Percentiles rank a stretch among this genome's conserved stretches.
phyloP scores from a whole-genome alignment of 1,284 basidiomycete species.

The Cryptococcus amylolentus region DNA sequence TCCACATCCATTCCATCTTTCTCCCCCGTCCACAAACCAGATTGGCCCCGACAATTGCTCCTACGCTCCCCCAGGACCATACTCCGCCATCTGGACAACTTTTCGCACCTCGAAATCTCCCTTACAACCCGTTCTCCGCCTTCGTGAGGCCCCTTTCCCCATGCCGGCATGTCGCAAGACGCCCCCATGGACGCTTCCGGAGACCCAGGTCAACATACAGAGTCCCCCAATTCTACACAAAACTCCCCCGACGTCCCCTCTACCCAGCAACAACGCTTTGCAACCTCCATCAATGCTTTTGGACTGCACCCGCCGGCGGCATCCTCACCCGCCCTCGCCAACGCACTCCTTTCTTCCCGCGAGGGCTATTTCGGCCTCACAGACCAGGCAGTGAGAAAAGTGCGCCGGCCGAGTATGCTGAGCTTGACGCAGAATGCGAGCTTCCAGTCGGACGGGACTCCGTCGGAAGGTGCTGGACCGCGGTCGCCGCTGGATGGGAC shows the following conservation, averaged over 20 bases:
- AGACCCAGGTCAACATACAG: too few species aligned
- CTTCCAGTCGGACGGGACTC: constrained; percentile 10
- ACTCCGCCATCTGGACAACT: too few species aligned
- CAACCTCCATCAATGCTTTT: constrained; percentile 39
- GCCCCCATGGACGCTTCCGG: background rate
- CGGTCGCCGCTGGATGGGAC: background rate
- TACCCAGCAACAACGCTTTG: constrained; percentile 19
- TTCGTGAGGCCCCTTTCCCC: too few species aligned
- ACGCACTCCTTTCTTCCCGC: background rate
- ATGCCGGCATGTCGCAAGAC: background rate
- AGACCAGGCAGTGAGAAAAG: constrained; percentile 6
- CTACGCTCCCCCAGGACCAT: background rate
- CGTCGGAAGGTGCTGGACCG: constrained; percentile 1
- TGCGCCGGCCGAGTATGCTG: constrained; percentile 39
- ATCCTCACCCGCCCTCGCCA: background rate
- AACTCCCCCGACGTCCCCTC: constrained; percentile 5
- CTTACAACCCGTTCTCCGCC: too few species aligned
- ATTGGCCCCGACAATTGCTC: background rate
- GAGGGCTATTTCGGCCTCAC: constrained; percentile 3
- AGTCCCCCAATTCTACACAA: background rate
- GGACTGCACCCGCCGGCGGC: constrained; percentile 25
- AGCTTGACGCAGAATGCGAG: constrained; percentile 29
- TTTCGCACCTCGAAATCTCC: too few species aligned
- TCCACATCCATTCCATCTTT: background rate
- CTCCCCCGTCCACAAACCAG: background rate